A percentile compares a stretch with the other conserved stretches of the same genome.
These are phyloP conservation scores for Herpotrichia juniperi DNA, from an alignment of 2,329 filamentous ascomycete species.

Conservation along the genomic window DNA sequence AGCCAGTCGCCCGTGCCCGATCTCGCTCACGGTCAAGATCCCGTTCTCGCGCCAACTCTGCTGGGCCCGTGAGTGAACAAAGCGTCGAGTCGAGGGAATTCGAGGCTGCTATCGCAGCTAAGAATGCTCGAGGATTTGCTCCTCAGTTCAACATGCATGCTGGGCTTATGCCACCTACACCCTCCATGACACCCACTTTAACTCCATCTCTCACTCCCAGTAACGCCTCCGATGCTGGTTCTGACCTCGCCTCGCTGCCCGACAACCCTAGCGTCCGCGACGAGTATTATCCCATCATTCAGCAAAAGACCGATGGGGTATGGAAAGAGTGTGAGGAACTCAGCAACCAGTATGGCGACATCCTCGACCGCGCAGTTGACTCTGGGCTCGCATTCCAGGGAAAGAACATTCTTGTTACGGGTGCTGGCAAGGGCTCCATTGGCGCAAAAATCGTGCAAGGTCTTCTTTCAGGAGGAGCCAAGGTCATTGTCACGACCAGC, in stretches of 20 bases:
- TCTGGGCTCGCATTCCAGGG: conserved; percentile 23
- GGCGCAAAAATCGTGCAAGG: conserved; percentile 39
- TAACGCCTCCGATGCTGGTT: conserved; percentile 13
- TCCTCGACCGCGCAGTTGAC: conserved; percentile 8
- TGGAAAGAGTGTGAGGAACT: conserved; percentile 12
- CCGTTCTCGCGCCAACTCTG: not conserved
- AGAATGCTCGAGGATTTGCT: conserved; percentile 7
- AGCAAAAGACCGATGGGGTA: conserved; percentile 10
- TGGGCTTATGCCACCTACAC: conserved; percentile 16
- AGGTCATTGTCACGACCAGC: conserved; percentile 49
- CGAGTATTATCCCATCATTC: conserved; percentile 12
- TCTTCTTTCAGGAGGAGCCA: conserved; percentile 41
- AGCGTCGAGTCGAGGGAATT: conserved; percentile 8
- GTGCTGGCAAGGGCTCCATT: conserved; percentile 46
- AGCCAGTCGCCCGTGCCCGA: conserved; percentile 5
- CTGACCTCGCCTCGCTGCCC: conserved; percentile 7
- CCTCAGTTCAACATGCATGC: conserved; percentile 7
- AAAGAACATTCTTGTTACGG: conserved; percentile 45
- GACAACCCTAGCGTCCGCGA: conserved; percentile 4
- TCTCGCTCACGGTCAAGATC: not conserved
- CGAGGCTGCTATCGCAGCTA: conserved; percentile 12
- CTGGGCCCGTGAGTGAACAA: not conserved
- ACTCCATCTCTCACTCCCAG: conserved; percentile 12
- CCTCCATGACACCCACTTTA: conserved; percentile 14
- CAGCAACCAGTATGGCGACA: conserved; percentile 8